Percentiles rank a stretch among this genome's conserved stretches.
These are phyloP conservation scores for Xylariaceae sp. DNA, from an alignment of 2,329 filamentous ascomycete genomes.

Conservation along the genomic window DNA sequence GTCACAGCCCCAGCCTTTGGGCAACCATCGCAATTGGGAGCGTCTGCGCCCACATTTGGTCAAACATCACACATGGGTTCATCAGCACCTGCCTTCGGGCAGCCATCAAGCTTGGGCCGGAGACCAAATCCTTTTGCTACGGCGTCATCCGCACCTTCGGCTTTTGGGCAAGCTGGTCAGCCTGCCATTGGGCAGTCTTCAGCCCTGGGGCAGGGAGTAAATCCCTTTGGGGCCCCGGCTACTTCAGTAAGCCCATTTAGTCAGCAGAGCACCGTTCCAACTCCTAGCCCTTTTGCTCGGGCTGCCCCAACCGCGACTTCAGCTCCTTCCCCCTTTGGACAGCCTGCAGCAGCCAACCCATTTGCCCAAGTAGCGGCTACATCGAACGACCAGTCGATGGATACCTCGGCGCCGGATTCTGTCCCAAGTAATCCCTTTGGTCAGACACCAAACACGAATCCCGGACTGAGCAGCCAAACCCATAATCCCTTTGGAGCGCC, in stretches of 20 bases:
- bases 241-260: slow-evolving; percentile 19
- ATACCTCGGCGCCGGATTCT: slow-evolving; percentile 34
- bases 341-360: slow-evolving; percentile 37
- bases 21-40: slow-evolving; percentile 46
- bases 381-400: slow-evolving; percentile 35
- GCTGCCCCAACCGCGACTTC: slow-evolving; percentile 32
- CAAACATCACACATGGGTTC: slow-evolving; percentile 39
- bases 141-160: slow-evolving; percentile 28
- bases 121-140: slow-evolving; percentile 40
- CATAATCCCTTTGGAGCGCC: slow-evolving; percentile 42
- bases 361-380: slow-evolving; percentile 37
- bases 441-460: slow-evolving; percentile 24
- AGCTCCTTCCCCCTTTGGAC: slow-evolving; percentile 39
- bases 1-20: slow-evolving; percentile 43
- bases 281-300: slow-evolving; percentile 40
- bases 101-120: slow-evolving; percentile 39
- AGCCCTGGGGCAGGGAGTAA: slow-evolving; percentile 40
- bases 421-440: slow-evolving; percentile 37
- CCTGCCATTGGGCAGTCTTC: slow-evolving; percentile 47
- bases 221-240: slow-evolving; percentile 37
- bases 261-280: slow-evolving; percentile 8
- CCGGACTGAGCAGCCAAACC: slow-evolving; percentile 9
- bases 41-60: slow-evolving; percentile 38
- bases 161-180: slow-evolving; percentile 42
- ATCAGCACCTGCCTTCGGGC: slow-evolving; percentile 46